Percentiles rank a stretch among this genome's conserved stretches.
Evolutionary conservation across 768 basidiomycete species (phyloP).

Genomic region (Collybia mongolica): DNA sequence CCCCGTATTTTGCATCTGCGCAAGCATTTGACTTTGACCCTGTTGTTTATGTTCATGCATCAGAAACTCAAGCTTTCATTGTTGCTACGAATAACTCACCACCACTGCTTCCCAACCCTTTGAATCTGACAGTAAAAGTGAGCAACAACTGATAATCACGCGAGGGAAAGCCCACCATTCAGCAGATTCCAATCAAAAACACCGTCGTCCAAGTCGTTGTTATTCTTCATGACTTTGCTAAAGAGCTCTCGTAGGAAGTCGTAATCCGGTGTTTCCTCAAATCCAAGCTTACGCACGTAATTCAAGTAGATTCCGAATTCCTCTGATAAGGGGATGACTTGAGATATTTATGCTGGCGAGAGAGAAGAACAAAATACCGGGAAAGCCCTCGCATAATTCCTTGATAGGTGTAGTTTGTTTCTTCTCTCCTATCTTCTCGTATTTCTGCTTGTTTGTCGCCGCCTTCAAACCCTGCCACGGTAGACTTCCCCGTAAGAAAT

Average conservation of each 20-base stretch:
- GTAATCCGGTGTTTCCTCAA: constrained; percentile 99
- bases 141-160: too few species aligned
- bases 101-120: constrained; percentile 91
- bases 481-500: constrained; percentile 93
- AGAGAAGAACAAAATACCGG: constrained; percentile 52
- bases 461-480: constrained; percentile 99
- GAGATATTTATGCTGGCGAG: background rate
- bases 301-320: constrained; percentile 99
- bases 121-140: constrained; percentile 50
- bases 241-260: constrained; percentile 97
- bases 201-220: constrained; percentile 88
- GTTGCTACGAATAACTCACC: constrained; percentile 40
- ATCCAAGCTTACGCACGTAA: constrained; percentile 98
- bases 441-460: constrained; percentile 99
- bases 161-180: constrained; percentile 53
- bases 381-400: constrained; percentile 94
- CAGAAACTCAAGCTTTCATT: background rate
- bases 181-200: constrained; percentile 96
- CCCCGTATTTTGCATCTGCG: constrained; percentile 60
- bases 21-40: constrained; percentile 62
- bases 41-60: constrained; percentile 18
- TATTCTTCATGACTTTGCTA: constrained; percentile 89
- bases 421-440: constrained; percentile 99
- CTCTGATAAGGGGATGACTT: constrained; percentile 48
- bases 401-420: constrained; percentile 98